Conservation (phyloP, 352 stramenopile genomes). For the Thalassiosira livingstoniorum region DNA sequence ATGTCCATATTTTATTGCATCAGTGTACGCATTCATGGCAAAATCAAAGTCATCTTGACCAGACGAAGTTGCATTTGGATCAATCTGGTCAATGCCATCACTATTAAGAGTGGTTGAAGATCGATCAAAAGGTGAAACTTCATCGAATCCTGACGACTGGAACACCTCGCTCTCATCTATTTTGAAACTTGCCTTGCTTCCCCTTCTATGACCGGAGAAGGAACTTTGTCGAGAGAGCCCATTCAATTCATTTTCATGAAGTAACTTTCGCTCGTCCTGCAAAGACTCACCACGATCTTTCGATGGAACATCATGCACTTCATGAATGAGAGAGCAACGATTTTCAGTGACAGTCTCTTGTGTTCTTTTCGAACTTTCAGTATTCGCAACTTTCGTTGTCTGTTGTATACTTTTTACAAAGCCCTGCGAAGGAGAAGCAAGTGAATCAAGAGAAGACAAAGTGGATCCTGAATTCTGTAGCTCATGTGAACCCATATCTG, state of each 20-base stretch:
- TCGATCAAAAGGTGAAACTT: slow-evolving; percentile 19
- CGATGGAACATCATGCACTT: no score
- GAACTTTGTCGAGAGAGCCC: no score
- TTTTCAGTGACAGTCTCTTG: no score
- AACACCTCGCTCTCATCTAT: no score
- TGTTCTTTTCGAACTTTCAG: no score
- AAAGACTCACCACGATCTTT: no score
- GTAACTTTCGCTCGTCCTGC: no score
- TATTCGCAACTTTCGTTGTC: no score
- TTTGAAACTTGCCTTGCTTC: no score
- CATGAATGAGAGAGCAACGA: no score
- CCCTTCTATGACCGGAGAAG: no score
- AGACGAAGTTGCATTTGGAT: slow-evolving; percentile 34
- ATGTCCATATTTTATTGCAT: slow-evolving; percentile 60
- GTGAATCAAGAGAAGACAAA: slow-evolving; percentile 31
- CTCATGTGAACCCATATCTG: neutral
- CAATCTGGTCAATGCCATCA: slow-evolving; percentile 51
- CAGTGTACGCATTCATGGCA: slow-evolving; percentile 47
- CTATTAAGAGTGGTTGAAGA: slow-evolving; percentile 35
- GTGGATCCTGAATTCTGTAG: neutral
- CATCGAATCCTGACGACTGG: slow-evolving; percentile 45
- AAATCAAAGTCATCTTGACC: slow-evolving; percentile 64
- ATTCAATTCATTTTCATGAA: no score
- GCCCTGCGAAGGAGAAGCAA: neutral
- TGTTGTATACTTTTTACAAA: neutral